These are phyloP conservation scores for Hirschioporus abietinus DNA, from an alignment of 768 basidiomycete genomes.

Conservation along the genomic window DNA sequence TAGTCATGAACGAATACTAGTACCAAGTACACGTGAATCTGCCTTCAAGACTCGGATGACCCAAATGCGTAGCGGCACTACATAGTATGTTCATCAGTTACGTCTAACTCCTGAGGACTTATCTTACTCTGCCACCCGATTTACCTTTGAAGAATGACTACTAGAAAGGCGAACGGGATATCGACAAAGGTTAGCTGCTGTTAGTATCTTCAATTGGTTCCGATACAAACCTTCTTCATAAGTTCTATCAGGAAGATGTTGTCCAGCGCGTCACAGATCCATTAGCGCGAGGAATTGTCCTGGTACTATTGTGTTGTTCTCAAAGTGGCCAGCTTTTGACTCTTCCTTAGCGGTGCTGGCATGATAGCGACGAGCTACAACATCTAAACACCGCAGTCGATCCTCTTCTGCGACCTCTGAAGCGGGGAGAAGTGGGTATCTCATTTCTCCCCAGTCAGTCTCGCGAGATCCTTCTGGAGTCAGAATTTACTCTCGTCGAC, in stretches of 20 bases:
- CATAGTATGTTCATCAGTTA: too few species aligned
- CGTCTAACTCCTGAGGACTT: not conserved
- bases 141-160: not conserved
- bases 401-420: conserved; percentile 69
- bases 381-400: conserved; percentile 43
- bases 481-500: conserved; percentile 64
- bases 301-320: conserved; percentile 37
- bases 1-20: not conserved
- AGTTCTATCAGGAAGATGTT: conserved; percentile 70
- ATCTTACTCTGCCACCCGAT: not conserved
- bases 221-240: not conserved
- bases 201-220: not conserved
- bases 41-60: too few species aligned
- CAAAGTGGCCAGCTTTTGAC: conserved; percentile 5
- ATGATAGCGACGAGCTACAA: conserved; percentile 72
- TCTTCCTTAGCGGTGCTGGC: conserved; percentile 71
- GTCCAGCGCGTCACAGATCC: conserved; percentile 43
- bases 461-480: conserved; percentile 69
- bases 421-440: conserved; percentile 79
- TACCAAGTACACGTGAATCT: not conserved
- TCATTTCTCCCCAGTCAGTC: conserved; percentile 52
- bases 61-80: too few species aligned
- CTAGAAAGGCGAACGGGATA: not conserved
- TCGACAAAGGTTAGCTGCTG: not conserved
- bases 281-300: conserved; percentile 50